Conservation (phyloP, 2,329 filamentous ascomycete genomes). For the Pseudofabraea citricarpa region DNA sequence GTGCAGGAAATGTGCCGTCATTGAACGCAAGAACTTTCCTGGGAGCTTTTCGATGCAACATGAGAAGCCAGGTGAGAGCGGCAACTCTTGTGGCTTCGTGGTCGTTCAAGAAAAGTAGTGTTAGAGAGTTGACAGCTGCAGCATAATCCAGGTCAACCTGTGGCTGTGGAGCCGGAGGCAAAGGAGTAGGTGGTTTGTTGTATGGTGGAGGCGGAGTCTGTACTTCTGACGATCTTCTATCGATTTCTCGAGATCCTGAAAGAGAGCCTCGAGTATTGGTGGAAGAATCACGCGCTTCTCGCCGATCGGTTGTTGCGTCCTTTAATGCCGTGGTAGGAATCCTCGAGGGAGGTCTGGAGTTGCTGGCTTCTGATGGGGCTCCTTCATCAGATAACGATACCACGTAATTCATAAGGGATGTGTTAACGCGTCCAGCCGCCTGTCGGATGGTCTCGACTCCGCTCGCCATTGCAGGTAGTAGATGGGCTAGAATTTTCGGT, state of each 20-base stretch:
- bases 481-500: conserved; percentile 83
- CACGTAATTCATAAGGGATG: conserved; percentile 88
- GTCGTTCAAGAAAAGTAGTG: conserved; percentile 90
- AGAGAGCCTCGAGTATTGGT: conserved; percentile 30
- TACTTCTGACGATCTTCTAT: conserved; percentile 46
- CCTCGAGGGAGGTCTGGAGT: conserved; percentile 32
- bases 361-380: conserved; percentile 33
- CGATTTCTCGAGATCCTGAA: conserved; percentile 41
- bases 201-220: conserved; percentile 39
- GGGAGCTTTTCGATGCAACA: conserved; percentile 94
- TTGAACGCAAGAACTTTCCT: conserved; percentile 92
- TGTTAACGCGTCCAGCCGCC: conserved; percentile 85
- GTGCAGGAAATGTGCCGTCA: conserved; percentile 91
- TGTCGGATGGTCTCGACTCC: conserved; percentile 84
- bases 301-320: conserved; percentile 21
- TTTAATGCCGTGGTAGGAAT: conserved; percentile 35
- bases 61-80: conserved; percentile 92
- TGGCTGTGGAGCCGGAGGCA: conserved; percentile 38
- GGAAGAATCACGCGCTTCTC: conserved; percentile 26
- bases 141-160: conserved; percentile 87
- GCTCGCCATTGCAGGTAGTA: conserved; percentile 90
- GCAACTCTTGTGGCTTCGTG: conserved; percentile 94
- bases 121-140: conserved; percentile 88
- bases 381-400: conserved; percentile 76
- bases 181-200: conserved; percentile 22